Percentiles rank a stretch among this genome's conserved stretches.
Evolutionary conservation across 768 basidiomycete genomes (phyloP).

Genomic region (Tylopilus sp.): DNA sequence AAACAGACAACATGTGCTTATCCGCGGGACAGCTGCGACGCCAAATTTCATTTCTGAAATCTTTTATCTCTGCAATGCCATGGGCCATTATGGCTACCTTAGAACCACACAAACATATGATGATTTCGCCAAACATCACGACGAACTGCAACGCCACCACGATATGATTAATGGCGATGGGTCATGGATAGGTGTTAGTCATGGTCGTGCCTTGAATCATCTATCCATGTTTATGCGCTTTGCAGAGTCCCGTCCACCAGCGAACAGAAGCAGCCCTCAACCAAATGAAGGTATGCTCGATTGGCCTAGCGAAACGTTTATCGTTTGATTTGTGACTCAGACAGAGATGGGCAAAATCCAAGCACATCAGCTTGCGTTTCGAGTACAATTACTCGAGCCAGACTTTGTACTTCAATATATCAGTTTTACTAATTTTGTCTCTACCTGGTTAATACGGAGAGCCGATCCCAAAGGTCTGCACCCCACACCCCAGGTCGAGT

Average conservation of each 20-base stretch:
- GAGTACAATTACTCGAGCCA: conserved; percentile 84
- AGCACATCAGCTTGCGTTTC: conserved; percentile 73
- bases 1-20: not conserved
- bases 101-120: conserved; percentile 76
- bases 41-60: conserved; percentile 95
- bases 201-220: not conserved
- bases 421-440: conserved; percentile 84
- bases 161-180: conserved; percentile 73
- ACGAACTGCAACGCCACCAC: conserved; percentile 73
- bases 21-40: conserved; percentile 43
- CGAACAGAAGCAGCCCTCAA: conserved; percentile 78
- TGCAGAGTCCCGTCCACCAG: conserved; percentile 65
- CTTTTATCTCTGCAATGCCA: conserved; percentile 84
- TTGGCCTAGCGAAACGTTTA: not conserved
- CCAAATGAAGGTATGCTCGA: conserved; percentile 59
- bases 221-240: not conserved
- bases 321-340: conserved; percentile 34
- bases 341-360: conserved; percentile 66
- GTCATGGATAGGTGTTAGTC: conserved; percentile 78
- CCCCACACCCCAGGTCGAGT: conserved; percentile 69
- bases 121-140: conserved; percentile 68
- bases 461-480: conserved; percentile 80
- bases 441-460: conserved; percentile 89
- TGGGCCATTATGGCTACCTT: conserved; percentile 86
- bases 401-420: conserved; percentile 77